Conservation (phyloP, 164 flowering plant genomes). For the Piper betle region DNA sequence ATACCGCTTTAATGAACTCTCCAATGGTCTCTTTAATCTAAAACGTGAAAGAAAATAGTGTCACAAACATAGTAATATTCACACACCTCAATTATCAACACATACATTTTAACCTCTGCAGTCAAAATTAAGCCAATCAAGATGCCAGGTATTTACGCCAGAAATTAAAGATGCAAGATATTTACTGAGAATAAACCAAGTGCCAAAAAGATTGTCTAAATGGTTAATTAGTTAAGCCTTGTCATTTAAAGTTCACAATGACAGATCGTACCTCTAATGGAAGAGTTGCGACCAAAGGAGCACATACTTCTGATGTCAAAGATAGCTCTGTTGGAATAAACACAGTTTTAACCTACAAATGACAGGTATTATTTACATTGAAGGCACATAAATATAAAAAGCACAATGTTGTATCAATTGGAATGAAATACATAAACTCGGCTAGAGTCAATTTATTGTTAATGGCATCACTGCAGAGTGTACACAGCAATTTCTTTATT, state of each 20-base stretch:
- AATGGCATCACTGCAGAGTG: no score
- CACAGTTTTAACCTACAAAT: constrained; percentile 59
- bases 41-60: neutral
- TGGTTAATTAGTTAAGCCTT: no score
- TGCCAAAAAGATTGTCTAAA: no score
- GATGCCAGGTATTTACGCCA: no score
- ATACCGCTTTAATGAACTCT: constrained; percentile 64
- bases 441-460: no score
- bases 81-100: neutral
- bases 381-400: neutral
- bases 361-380: neutral
- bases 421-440: no score
- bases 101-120: no score
- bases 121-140: no score
- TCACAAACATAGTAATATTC: neutral
- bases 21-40: constrained; percentile 67
- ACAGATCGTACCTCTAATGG: constrained; percentile 57
- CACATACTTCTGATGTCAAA: constrained; percentile 51
- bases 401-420: no score
- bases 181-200: neutral
- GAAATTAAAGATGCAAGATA: neutral
- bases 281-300: constrained; percentile 84
- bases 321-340: constrained; percentile 64
- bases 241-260: neutral
- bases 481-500: no score